These are phyloP conservation scores for Dillenia turbinata DNA, from an alignment of 164 flowering plant genomes.

Conservation along the genomic window DNA sequence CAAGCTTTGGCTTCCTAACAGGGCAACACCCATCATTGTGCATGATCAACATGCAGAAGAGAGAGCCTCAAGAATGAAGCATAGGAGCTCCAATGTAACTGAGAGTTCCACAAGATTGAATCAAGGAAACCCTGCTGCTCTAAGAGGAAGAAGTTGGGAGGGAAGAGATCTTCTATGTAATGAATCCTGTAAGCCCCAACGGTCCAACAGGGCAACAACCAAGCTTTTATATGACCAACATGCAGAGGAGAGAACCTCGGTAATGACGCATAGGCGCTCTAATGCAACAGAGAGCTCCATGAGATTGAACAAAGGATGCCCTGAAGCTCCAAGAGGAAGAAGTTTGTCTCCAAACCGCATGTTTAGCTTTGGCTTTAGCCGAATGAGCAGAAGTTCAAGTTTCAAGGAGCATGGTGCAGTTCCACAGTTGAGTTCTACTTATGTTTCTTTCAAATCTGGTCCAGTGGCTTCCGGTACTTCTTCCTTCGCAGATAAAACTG, in stretches of 20 bases:
- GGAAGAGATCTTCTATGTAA: slow-evolving; percentile 8
- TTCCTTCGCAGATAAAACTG: slow-evolving; percentile 16
- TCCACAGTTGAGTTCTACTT: slow-evolving; percentile 41
- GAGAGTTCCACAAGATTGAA: slow-evolving; percentile 16
- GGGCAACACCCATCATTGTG: neutral
- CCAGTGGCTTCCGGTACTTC: slow-evolving; percentile 33
- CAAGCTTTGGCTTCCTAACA: slow-evolving; percentile 5
- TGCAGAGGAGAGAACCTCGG: slow-evolving; percentile 8
- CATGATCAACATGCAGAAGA: slow-evolving; percentile 8
- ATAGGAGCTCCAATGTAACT: slow-evolving; percentile 4
- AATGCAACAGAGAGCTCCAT: slow-evolving; percentile 11
- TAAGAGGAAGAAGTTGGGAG: no score
- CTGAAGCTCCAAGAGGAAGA: slow-evolving; percentile 22
- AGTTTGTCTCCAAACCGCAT: slow-evolving; percentile 45
- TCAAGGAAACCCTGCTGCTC: slow-evolving; percentile 15
- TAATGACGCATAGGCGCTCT: slow-evolving; percentile 5
- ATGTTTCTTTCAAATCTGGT: slow-evolving; percentile 39
- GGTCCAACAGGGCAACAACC: slow-evolving; percentile 7
- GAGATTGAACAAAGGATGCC: slow-evolving; percentile 15
- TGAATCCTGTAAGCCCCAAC: slow-evolving; percentile 6
- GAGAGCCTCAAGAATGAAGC: slow-evolving; percentile 5
- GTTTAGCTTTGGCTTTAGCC: slow-evolving; percentile 39
- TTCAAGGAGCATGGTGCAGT: slow-evolving; percentile 47
- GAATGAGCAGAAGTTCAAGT: slow-evolving; percentile 63
- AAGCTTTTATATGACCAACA: slow-evolving; percentile 3